phyloP scores from a whole-genome alignment of 257 asterid species.

The Cinchona pubescens region DNA sequence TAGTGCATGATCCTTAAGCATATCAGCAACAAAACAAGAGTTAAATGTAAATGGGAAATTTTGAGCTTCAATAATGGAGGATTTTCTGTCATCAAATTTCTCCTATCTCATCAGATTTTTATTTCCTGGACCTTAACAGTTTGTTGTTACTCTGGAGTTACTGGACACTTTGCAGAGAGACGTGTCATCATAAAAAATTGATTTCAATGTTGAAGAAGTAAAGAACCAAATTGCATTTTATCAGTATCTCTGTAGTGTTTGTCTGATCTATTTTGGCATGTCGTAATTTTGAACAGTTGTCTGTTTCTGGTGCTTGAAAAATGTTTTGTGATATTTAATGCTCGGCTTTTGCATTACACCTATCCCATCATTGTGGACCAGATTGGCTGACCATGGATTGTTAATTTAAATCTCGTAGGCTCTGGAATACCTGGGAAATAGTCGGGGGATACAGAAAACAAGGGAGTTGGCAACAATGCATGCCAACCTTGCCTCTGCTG shows the following conservation, averaged over 20 bases:
- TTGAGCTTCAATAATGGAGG: too few relatives aligned
- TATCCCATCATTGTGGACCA: not conserved
- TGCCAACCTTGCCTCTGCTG: slow-evolving; percentile 80
- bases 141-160: too few relatives aligned
- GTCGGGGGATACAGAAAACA: slow-evolving; percentile 78
- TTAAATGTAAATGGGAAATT: too few relatives aligned
- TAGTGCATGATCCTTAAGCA: too few relatives aligned
- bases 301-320: not conserved
- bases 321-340: not conserved
- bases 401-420: slow-evolving; percentile 46
- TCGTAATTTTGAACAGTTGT: not conserved
- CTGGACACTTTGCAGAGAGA: too few relatives aligned
- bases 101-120: too few relatives aligned
- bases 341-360: not conserved
- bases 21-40: too few relatives aligned
- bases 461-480: slow-evolving; percentile 80
- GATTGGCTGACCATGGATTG: slow-evolving; percentile 2
- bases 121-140: too few relatives aligned
- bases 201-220: too few relatives aligned
- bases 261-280: not conserved
- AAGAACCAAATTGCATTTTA: not conserved
- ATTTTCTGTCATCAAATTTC: too few relatives aligned
- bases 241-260: not conserved
- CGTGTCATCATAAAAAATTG: too few relatives aligned
- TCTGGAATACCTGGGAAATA: slow-evolving; percentile 68